Base-by-base conservation (phyloP, 768 basidiomycete genomes). In the Royoungia palumana region DNA sequence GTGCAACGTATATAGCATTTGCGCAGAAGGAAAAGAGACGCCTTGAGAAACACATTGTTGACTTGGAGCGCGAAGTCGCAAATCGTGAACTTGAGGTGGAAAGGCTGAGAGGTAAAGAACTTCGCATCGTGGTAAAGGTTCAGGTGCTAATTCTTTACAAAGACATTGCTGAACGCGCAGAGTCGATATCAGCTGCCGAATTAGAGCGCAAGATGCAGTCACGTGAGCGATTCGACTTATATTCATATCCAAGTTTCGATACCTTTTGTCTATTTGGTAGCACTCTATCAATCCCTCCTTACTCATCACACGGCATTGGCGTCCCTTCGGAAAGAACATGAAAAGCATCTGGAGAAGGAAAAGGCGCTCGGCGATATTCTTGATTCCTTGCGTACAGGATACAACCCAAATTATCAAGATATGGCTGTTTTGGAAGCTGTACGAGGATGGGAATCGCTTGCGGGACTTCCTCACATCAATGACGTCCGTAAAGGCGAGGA, bases 351-450 rank as follows among this genome's bases (percentile, higher is more conserved):
- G 22, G 80, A 87, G 50, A 85, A 86, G 44, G 83, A 94, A 61
- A 79, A 79, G 51, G 75, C 82, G 39, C 80, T 99, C 3, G 87
- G 85, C 20, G 79, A 84, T n/a, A 89, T 99, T 43, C 78, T 99
- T 6, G 79, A 83, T 49, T 74, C 83, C 24, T 79, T 99, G 11
- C 79, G 90, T 19, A 79, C 81, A 10, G 85, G 87, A 5, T 97
- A 96, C 72, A 99, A 99, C 66, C 95, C 95, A 14, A 99, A 99
- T 67, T 97, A 97, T 69, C 94, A 97, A 65, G 95, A 99, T 64
- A 98, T 99, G 95, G 94, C 93, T 2, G 95, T 98, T 41, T 80
- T 96, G 24, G 94, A 95, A 57, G 94, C 95, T 16, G 94, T 97
- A 14, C 83, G 93, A 40, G 94, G 94, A 13, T 98, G 90, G 85